Evolutionary conservation across 2,329 filamentous ascomycete genomes (phyloP), one percentile per base, ranked within the genome.

Genomic region (Colletotrichum limetticola): DNA sequence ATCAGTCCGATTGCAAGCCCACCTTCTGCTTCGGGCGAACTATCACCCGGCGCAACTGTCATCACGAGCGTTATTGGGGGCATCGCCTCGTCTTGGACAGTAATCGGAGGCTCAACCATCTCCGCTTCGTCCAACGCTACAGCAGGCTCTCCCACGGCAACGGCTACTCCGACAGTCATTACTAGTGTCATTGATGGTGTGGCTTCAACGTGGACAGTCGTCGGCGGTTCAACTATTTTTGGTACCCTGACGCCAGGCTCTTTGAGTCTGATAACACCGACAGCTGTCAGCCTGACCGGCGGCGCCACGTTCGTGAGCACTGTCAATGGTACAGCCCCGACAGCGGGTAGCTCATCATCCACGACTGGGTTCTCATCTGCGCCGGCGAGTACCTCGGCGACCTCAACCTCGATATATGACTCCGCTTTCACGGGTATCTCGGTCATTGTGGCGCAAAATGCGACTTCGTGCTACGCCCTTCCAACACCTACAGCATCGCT

Each of bases 401-500:
- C 49, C 8, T 14, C 61, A 1, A 67, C 63, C 4, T 52, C 46
- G 0, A 30, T 12, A n/a, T 52, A 61, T 4, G 57, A 55, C n/a
- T 63, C 73, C 4, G 42, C 73, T 26, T 75, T 75, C 49, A 72
- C 68, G 1, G 56, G 68, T 3, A 66, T 75, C 32, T 63, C 68
- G 1, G 26, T 75, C 32, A 26, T 61, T 6, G 72, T 37, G 5
- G 56, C 55, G 1, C 52, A 57, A 3, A 71, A 69, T 16, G 72
- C 68, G 1, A 72, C 46, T 12, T 65, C 56, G 37, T 75, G 74
- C 62, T 72, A 74, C n/a, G 22, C 32, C 2, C 60, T 70, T 3
- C 74, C 72, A 1, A 42, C 24, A 0, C 63, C 74, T 0, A 63
- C 53, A 2, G 46, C 63, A 8, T 63, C 61, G 65, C 76, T 14